These are phyloP conservation scores for Babesia bovis DNA, from an alignment of 169 alveolate genomes.

Conservation along the genomic window DNA sequence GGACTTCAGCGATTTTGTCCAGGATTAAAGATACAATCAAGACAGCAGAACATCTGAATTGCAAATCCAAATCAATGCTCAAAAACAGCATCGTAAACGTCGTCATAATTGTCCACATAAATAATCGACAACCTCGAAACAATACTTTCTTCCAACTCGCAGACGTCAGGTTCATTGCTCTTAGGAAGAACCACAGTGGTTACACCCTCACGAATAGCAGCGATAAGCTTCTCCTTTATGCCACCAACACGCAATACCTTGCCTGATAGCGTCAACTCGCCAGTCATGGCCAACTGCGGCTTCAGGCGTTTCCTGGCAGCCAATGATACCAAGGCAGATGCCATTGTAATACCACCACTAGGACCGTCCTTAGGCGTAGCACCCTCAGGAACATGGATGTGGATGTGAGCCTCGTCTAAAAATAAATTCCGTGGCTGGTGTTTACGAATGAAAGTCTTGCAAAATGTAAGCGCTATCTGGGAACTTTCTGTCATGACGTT, in stretches of 20 bases:
- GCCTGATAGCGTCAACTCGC: conserved; percentile 94
- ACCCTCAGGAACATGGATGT: conserved; percentile 93
- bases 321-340: conserved; percentile 85
- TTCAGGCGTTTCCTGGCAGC: conserved; percentile 76
- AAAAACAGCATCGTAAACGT: conserved; percentile 67
- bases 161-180: conserved; percentile 73
- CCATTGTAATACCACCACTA: conserved; percentile 91
- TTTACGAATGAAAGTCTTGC: conserved; percentile 76
- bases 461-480: conserved; percentile 88
- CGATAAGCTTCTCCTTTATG: conserved; percentile 89
- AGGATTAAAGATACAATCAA: too few relatives aligned
- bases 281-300: conserved; percentile 91
- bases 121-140: conserved; percentile 60
- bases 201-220: conserved; percentile 90
- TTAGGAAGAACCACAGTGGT: conserved; percentile 78
- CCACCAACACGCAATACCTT: conserved; percentile 91
- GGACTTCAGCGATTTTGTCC: too few relatives aligned
- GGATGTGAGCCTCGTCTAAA: conserved; percentile 83
- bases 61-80: conserved; percentile 7
- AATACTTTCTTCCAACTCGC: conserved; percentile 69
- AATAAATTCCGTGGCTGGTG: conserved; percentile 73
- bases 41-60: too few relatives aligned
- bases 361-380: conserved; percentile 96
- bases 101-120: conserved; percentile 74
- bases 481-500: conserved; percentile 91